Evolutionary conservation across 225 moss, liverwort and hornwort species (phyloP).

Genomic region (Pseudisothecium myosuroides): DNA sequence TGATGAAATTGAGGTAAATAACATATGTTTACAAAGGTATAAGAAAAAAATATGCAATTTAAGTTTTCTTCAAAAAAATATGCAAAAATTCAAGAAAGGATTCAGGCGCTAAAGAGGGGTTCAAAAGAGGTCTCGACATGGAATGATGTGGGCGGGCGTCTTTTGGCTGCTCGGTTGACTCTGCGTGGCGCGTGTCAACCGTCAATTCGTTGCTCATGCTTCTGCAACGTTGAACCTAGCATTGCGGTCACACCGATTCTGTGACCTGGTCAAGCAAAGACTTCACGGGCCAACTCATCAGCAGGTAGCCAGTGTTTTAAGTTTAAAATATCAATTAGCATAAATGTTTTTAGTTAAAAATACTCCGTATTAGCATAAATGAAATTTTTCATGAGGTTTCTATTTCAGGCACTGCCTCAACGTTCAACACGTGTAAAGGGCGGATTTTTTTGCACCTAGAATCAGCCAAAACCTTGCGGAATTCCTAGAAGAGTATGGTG

Average conservation of each 20-base stretch:
- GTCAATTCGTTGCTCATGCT: neutral
- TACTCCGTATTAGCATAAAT: neutral
- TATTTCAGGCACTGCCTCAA: neutral
- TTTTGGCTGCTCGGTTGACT: neutral
- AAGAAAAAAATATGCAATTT: too few species aligned
- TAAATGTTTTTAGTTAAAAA: too few species aligned
- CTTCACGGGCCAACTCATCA: neutral
- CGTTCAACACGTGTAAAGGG: neutral
- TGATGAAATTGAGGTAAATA: neutral
- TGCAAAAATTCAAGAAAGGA: neutral
- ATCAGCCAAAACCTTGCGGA: too few species aligned
- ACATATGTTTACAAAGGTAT: too few species aligned
- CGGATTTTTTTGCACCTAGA: neutral
- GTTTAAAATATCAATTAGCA: too few species aligned
- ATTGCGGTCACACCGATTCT: neutral
- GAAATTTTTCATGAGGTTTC: too few species aligned
- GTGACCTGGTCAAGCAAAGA: neutral
- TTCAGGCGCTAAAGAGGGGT: neutral
- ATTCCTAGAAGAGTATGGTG: neutral
- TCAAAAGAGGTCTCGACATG: neutral
- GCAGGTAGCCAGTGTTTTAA: neutral
- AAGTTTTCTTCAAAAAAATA: too few species aligned
- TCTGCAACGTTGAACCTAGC: constrained; percentile 5
- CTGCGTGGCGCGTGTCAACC: neutral
- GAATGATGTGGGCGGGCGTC: neutral